Evolutionary conservation across 495 filamentous ascomycete species (phyloP), one percentile per base, ranked within the genome.

Genomic region (Podospora tetraspora): DNA sequence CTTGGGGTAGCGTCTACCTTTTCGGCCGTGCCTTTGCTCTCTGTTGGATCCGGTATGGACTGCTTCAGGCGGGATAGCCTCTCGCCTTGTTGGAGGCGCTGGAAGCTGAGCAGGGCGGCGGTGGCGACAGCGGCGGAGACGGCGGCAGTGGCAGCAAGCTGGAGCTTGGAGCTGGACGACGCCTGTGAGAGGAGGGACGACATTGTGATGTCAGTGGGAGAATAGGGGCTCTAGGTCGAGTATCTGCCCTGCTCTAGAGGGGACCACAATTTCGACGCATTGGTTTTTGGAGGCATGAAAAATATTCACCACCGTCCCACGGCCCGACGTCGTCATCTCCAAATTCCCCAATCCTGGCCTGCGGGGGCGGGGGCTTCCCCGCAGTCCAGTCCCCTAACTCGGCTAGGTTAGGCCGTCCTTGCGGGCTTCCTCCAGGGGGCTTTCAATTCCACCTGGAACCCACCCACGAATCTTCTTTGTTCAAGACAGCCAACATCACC

Each of bases 121-220:
- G 91, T 92, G 29, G 92, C 91, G 30, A 91, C 85, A 43, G 87
- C 87, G 24, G 91, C 92, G 0, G 91, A 94, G 6, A 91, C 79
- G 7, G 93, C 79, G 6, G 92, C 92, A 0, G 91, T 92, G 19
- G 90, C 87, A 23, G 87, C 88, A 62, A 97, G 84, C 77, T 94
- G 93, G 3, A 80, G 59, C 59, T 79, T 79, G 58, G 77, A 68
- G 70, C 73, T 80, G 59, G 74, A 70, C 8, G 74, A 71, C 24
- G 73, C 71, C 43, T 78, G 72, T 57, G 76, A 73, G n/a, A 78
- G 25, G 52, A 82, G 73, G 66, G 80, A 80, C 23, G 78, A 43
- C 80, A 82, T 82, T 61, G 56, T 72, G 64, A 22, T 34, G 68
- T 25, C 27, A 63, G 60, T 59, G 30, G 8, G 59, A 21, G 11